Evolutionary conservation across 495 filamentous ascomycete species (phyloP).

Genomic region (Neurospora sp.): DNA sequence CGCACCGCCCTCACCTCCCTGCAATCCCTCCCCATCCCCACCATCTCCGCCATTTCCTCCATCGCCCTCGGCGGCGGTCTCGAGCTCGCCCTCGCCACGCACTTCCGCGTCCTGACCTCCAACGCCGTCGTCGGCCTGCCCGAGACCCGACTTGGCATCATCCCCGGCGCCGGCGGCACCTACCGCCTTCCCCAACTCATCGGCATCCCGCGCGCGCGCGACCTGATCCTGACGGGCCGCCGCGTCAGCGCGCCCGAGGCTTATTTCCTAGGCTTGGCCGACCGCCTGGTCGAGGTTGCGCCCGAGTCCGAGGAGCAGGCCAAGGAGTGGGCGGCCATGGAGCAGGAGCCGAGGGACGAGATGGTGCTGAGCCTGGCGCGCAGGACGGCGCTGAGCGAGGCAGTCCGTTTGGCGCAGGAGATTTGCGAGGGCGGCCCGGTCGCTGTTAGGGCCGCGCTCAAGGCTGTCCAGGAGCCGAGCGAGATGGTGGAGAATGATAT

Average conservation of each 20-base stretch:
- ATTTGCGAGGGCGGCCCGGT: conserved; percentile 84
- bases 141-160: conserved; percentile 84
- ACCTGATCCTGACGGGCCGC: conserved; percentile 79
- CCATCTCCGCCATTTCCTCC: conserved; percentile 72
- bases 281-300: conserved; percentile 66
- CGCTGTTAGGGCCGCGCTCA: conserved; percentile 60
- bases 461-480: conserved; percentile 55
- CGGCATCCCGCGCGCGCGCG: conserved; percentile 62
- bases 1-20: conserved; percentile 61
- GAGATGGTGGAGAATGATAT: conserved; percentile 65
- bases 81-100: conserved; percentile 77
- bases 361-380: conserved; percentile 37
- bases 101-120: conserved; percentile 73
- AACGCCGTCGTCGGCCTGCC: conserved; percentile 69
- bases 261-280: conserved; percentile 72
- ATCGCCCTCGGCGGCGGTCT: conserved; percentile 84
- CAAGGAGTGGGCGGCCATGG: conserved; percentile 23
- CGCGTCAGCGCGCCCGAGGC: conserved; percentile 70
- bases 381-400: conserved; percentile 56
- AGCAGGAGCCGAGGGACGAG: conserved; percentile 23
- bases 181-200: conserved; percentile 72
- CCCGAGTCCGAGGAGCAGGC: conserved; percentile 44
- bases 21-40: conserved; percentile 68
- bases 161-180: conserved; percentile 90
- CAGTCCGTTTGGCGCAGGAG: conserved; percentile 65